Evolutionary conservation across 345 rosid genomes (phyloP), one percentile per base, ranked within the genome.

Genomic region (Eucalyptus regnans): DNA sequence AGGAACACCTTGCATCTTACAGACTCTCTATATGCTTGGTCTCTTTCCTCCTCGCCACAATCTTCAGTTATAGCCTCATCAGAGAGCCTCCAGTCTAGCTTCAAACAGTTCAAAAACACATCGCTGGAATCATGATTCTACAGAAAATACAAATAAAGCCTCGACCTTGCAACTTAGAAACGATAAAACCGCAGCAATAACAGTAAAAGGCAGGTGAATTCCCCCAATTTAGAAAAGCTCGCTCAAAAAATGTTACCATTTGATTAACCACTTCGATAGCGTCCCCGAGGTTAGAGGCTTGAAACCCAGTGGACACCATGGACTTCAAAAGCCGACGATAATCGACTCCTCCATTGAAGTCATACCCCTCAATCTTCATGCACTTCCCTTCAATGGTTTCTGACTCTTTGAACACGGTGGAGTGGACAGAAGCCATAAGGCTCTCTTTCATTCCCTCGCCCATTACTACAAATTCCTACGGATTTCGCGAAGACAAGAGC

Each of bases 271-370:
- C 87, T 87, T 92, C 91, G 52, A 98, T 95, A 86, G 99, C 98
- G 71, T 97, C 98, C 3, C 99, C 98, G 79, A 98, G 95, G 89
- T 98, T 97, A n/a, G 99, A 95, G 86, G 99, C 99, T 92, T 98
- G 99, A 90, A 97, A 98, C 15, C 99, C 99, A 68, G 98, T 96
- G 81, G 98, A 94, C 89, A 93, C 87, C 97, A 98, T 91, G 88
- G 98, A 97, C 68, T 92, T 91, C 84, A 98, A 93, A 89, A 98
- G 96, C 91, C 90, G 89, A 12, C 93, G 89, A 88, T 95, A 88
- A 58, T 90, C 88, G 4, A 90, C 80, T 22, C 89, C 89, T 50
- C 71, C 3, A 68, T 87, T 96, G 93, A 98, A 98, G 91, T 97
- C 98, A 91, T 97, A 98, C 27, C 99, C 99, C 89, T 97, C 93